Evolutionary conservation across 352 stramenopile species (phyloP), one percentile per base, ranked within the genome.

Genomic region (Phytophthora aleatoria): DNA sequence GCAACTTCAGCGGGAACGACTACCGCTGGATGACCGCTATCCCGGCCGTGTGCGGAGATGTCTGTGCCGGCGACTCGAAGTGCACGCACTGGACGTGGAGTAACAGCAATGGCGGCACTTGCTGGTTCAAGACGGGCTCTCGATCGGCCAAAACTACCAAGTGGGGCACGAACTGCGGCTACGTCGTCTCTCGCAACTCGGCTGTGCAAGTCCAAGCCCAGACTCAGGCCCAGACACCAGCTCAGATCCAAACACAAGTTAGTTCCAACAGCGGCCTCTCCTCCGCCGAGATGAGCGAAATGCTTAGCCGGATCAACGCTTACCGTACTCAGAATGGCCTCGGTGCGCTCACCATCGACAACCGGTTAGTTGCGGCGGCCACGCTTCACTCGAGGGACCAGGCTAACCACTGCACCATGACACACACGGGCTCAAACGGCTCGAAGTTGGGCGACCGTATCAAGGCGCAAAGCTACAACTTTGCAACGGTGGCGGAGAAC

Each of bases 71-170:
- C 42, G 69, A 80, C 56, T 49, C 44, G 2, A 50, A 38, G 16
- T 85, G 73, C 64, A 77, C 71, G 43, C 73, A 81, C 61, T 82
- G 73, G 76, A 69, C 60, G 5, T 81, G 76, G 73, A 77, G 44
- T 36, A 75, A 61, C 48, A 63, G 50, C 33, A 70, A 74, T 41
- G 68, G 71, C 24, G 70, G 70, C 31, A 73, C 56, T 20, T 79
- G 76, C 61, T 85, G 73, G 76, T 60, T 85, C 28, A 85, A 82
- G 59, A 65, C 15, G 36, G 71, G 71, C 10, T 33, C 55, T 0
- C 57, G 54, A 30, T 65, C 30, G 16, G 28, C 51, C 3, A 66
- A 76, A 58, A 50, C 54, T 11, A 31, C 27, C 2, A 72, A 69
- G 45, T 69, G 51, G 45, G 69, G 63, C 47, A 64, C 63, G 3